Evolutionary conservation across 768 basidiomycete species (phyloP), one percentile per base, ranked within the genome.

Genomic region (Termitomyces sp.): DNA sequence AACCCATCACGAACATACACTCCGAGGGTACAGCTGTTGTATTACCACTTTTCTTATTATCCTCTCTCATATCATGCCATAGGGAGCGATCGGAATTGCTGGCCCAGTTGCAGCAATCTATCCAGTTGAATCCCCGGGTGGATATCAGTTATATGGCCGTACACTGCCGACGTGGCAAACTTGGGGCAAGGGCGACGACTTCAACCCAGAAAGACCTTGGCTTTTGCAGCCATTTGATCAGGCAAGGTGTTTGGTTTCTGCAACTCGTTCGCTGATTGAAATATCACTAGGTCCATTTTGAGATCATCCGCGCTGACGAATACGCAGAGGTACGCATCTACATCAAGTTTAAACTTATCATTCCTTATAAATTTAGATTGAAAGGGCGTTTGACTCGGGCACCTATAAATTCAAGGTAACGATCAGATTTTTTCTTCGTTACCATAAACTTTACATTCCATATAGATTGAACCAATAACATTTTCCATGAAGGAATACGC

Each of bases 41-140:
- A 41, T 53, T 25, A 10, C 21, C 42, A 10, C 25, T 54, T 46
- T 21, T 23, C 8, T 16, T 16, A 12, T 32, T 25, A n/a, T n/a
- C 32, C 29, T 27, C 5, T 42, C 29, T 29, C 21, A 19, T 31
- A 4, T 43, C 16, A 31, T 14, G 38, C 29, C 35, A 7, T 65
- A 86, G 81, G 87, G 87, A 11, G 85, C 87, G 0, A 76, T 89
- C n/a, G 86, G 86, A 0, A 82, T 87, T 21, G 87, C 86, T 1
- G 87, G 87, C 0, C 77, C 82, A 0, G 79, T 86, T 4, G 78
- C 82, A 4, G 87, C 85, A 0, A 86, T 86, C 38, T 87, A 87
- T 61, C 84, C 85, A 0, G 76, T 85, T 38, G 82, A 81, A 56
- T 82, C 81, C 1, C 84, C 84, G 0, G 86, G 87, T 1, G 62